Base-by-base conservation (phyloP, 1,284 basidiomycete species). In the Abortiporus biennis region DNA sequence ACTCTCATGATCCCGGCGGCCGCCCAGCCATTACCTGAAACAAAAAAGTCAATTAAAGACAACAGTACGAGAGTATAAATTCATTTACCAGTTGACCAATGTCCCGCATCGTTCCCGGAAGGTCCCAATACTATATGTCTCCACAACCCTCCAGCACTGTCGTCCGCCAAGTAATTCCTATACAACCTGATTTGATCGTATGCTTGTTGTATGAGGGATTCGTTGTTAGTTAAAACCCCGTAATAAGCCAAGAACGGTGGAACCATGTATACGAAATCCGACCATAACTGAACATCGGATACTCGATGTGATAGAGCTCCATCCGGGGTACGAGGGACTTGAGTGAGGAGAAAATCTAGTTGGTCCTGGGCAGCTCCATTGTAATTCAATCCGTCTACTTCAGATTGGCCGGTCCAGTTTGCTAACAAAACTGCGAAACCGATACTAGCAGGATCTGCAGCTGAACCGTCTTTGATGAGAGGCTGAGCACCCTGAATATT, bases 161-260 rank as follows among this genome's bases (percentile, higher is more conserved):
- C 39, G 54, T 85, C 80, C 1, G 62, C 65, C 1, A 88, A 62
- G 44, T 80, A 72, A 1, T 74, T 63, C 13, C 92, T 77, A 59
- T 96, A 95, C 0, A 92, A 67, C 36, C 69, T 69, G 49, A 88
- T 80, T 59, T 97, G 94, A 27, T 75, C 76, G 64, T 90, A 87
- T 0, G 90, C 84, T 41, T 78, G 72, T 24, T 66, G 59, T 6
- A 95, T 56, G 19, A 93, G 67, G 1, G 79, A 76, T 31, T 74
- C 60, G 62, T 95, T 92, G 22, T 66, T 56, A 1, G 78, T 79
- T 20, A 79, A 53, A 24, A 81, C 79, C 22, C 88, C 94, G 58
- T 92, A 94, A 63, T 87, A 92, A 0, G 93, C 91, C 6, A 97
- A 63, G 64, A 94, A 96, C 0, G 93, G 93, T 0, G 93, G 92